Evolutionary conservation across 2,329 filamentous ascomycete species (phyloP).

Genomic region (Ophiosphaerella herpotricha): DNA sequence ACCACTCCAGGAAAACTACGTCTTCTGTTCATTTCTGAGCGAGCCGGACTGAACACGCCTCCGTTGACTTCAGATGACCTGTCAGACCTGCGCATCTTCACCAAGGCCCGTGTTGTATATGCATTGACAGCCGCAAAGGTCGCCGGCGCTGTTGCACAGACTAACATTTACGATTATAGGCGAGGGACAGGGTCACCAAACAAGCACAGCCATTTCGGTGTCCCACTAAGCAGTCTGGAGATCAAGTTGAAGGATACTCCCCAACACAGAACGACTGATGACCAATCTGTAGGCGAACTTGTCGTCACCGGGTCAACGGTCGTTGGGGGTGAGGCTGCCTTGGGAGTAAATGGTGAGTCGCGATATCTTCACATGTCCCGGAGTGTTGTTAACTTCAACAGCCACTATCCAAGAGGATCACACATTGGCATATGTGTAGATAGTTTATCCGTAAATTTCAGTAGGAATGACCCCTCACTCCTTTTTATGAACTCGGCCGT

Average conservation of each 20-base stretch:
- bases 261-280: slow-evolving; percentile 66
- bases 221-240: slow-evolving; percentile 79
- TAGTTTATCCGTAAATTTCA: not conserved
- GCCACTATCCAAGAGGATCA: slow-evolving; percentile 73
- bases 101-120: slow-evolving; percentile 79
- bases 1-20: slow-evolving; percentile 74
- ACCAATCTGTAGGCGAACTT: slow-evolving; percentile 61
- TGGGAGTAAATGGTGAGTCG: slow-evolving; percentile 59
- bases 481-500: no score
- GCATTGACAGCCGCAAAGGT: slow-evolving; percentile 80
- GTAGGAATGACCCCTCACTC: not conserved
- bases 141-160: slow-evolving; percentile 89
- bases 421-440: slow-evolving; percentile 63
- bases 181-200: slow-evolving; percentile 48
- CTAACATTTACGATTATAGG: slow-evolving; percentile 85
- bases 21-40: slow-evolving; percentile 78
- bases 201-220: slow-evolving; percentile 73
- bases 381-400: slow-evolving; percentile 16
- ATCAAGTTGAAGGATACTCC: slow-evolving; percentile 70
- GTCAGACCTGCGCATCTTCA: slow-evolving; percentile 81
- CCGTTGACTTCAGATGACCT: slow-evolving; percentile 71
- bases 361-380: not conserved
- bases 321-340: slow-evolving; percentile 65
- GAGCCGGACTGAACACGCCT: slow-evolving; percentile 64
- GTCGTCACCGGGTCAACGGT: slow-evolving; percentile 75